Base-by-base conservation (phyloP, 169 alveolate species). In the Amoebophrya sp. region DNA sequence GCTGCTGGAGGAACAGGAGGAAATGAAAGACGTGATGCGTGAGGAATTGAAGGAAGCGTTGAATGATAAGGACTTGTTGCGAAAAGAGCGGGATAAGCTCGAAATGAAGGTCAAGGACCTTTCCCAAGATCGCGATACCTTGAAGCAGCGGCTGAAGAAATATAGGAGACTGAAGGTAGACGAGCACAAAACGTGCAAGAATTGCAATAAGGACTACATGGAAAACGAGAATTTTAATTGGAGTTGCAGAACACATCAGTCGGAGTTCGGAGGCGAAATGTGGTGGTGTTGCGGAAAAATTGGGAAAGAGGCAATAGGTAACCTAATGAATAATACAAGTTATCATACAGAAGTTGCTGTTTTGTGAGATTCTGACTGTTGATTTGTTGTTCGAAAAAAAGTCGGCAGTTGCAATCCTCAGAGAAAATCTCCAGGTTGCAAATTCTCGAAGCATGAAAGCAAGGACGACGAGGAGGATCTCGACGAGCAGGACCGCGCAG, bases 221-320 rank as follows among this genome's bases (percentile, higher is more conserved):
- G 97, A 96, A 89, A 89, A 89, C 29, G 96, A 95, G 83, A 96
- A 96, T 89, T 95, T 89, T 93, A 96, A 96, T 90, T 95, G 97
- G 97, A 90, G 95, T 78, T 96, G 97, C 93, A 93, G 96, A 40
- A 96, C 95, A 26, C 97, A 96, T 89, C 53, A 89, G 47, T 65
- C 93, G 34, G 96, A 94, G 41, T 95, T 47, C 65, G 95, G 96
- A 0, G 97, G 96, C 26, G 96, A 93, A 55, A 93, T 96, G 95
- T 96, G 96, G 96, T 96, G 96, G 96, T 96, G 97, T 92, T 96
- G 97, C 92, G 97, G 97, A 2, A 95, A 95, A 90, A 92, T 92
- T 18, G 94, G 94, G 33, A 95, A 94, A 77, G 95, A 96, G 40
- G 96, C 96, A 41, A 93, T 90, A 0, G 41, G n/a, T n/a, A n/a